Conservation (phyloP, 2,329 filamentous ascomycete species). For the Ophiosphaerella korrae region DNA sequence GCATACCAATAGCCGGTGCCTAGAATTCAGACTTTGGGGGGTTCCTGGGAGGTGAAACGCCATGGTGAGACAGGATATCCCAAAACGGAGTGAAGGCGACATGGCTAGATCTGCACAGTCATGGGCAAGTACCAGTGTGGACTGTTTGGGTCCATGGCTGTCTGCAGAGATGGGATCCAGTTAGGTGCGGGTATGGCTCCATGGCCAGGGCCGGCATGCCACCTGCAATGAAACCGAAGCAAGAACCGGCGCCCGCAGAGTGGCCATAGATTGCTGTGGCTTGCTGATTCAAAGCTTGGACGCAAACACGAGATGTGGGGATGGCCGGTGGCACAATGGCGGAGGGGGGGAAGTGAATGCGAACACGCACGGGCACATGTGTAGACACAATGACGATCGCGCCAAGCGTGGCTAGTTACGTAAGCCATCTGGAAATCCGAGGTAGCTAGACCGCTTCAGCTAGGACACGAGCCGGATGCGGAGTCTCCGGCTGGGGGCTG, state of each 20-base stretch:
- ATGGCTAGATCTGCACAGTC: not conserved
- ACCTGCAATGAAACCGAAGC: constrained; percentile 1
- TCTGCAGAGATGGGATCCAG: not conserved
- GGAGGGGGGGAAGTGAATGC: not conserved
- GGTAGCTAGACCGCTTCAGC: not conserved
- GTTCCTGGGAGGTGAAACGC: constrained; percentile 12
- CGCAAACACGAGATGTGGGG: constrained; percentile 8
- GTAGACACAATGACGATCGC: not conserved
- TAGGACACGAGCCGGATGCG: not conserved
- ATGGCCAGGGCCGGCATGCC: constrained; percentile 1
- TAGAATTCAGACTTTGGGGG: constrained; percentile 22
- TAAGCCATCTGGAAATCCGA: not conserved
- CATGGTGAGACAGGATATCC: constrained; percentile 6
- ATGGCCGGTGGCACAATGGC: constrained; percentile 2
- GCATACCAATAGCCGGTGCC: constrained; percentile 13
- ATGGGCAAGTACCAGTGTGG: not conserved
- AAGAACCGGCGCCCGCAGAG: constrained; percentile 3
- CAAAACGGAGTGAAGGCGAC: constrained; percentile 2
- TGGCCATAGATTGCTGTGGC: constrained; percentile 21
- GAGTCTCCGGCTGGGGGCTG: not conserved
- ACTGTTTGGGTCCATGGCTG: not conserved
- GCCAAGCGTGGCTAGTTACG: not conserved
- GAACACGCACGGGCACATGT: not conserved
- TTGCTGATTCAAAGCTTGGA: constrained; percentile 5
- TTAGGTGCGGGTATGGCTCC: constrained; percentile 4